A percentile compares a stretch with the other conserved stretches of the same genome.
Conservation (phyloP, 1,284 basidiomycete genomes). For the Cutaneotrichosporon daszewskae region DNA sequence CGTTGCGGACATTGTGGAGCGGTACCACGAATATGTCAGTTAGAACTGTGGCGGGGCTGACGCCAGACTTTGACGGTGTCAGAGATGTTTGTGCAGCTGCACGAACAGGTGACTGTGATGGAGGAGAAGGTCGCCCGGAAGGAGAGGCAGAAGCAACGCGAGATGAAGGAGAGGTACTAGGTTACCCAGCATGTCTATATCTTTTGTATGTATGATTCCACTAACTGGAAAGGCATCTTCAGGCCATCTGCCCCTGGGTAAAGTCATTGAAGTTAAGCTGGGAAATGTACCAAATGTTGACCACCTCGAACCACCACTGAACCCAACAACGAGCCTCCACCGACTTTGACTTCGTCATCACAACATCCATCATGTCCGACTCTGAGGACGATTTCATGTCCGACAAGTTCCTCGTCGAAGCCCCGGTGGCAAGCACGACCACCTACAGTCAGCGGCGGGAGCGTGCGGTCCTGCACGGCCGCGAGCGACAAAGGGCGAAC, state of each 20-base stretch:
- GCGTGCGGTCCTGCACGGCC: slow-evolving; percentile 18
- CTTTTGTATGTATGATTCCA: neutral
- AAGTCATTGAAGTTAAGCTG: no score
- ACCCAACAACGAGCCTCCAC: neutral
- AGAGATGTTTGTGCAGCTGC: slow-evolving; percentile 38
- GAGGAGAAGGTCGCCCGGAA: slow-evolving; percentile 30
- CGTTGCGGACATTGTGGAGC: slow-evolving; percentile 23
- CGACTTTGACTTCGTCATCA: neutral
- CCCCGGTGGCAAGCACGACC: slow-evolving; percentile 10
- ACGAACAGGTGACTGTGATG: slow-evolving; percentile 31
- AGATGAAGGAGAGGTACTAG: slow-evolving; percentile 29
- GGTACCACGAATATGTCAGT: slow-evolving; percentile 40
- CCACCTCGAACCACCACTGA: neutral
- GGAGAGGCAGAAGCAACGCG: slow-evolving; percentile 27
- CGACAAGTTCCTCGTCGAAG: slow-evolving; percentile 45
- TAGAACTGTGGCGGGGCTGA: neutral
- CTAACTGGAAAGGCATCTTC: no score
- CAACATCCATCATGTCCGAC: slow-evolving; percentile 33
- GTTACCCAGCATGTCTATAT: neutral
- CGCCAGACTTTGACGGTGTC: slow-evolving; percentile 36
- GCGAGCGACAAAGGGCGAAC: slow-evolving; percentile 31
- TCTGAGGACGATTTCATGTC: slow-evolving; percentile 50
- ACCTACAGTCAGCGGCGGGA: slow-evolving; percentile 33
- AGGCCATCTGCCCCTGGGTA: no score
- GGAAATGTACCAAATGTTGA: no score